A percentile compares a stretch with the other conserved stretches of the same genome.
These are phyloP conservation scores for Boletus tomentosulus DNA, from an alignment of 768 basidiomycete genomes.

Conservation along the genomic window DNA sequence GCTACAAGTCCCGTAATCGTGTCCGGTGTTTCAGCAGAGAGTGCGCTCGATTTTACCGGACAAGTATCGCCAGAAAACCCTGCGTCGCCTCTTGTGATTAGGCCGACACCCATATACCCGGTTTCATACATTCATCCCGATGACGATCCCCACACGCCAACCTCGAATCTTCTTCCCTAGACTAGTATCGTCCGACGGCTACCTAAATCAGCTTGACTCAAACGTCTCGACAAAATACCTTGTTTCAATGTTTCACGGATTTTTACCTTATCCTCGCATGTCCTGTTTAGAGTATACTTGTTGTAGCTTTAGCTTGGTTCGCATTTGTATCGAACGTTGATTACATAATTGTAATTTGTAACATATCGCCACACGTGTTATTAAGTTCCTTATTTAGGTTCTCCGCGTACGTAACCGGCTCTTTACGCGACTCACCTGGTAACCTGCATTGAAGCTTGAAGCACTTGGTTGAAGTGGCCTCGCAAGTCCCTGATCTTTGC, in stretches of 20 bases:
- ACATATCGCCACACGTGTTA: not conserved
- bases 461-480: not conserved
- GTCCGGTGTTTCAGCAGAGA: conserved; percentile 2
- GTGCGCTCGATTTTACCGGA: not conserved
- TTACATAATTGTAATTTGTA: not conserved
- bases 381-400: not conserved
- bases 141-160: not conserved
- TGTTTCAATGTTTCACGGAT: conserved; percentile 10
- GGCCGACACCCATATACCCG: conserved; percentile 29
- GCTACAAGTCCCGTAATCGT: conserved; percentile 3
- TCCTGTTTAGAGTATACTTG: conserved; percentile 8
- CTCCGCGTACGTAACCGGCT: not conserved
- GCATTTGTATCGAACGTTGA: not conserved
- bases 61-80: conserved; percentile 9
- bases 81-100: conserved; percentile 22
- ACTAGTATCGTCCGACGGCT: not conserved
- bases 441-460: not conserved
- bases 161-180: conserved; percentile 1
- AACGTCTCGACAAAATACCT: not conserved
- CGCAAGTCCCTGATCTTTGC: not conserved
- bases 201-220: not conserved
- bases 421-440: not conserved
- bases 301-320: conserved; percentile 9
- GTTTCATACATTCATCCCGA: conserved; percentile 20
- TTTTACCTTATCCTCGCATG: conserved; percentile 2